Evolutionary conservation across 2,329 filamentous ascomycete genomes (phyloP), one percentile per base, ranked within the genome.

Genomic region (Aspergillus brasiliensis): DNA sequence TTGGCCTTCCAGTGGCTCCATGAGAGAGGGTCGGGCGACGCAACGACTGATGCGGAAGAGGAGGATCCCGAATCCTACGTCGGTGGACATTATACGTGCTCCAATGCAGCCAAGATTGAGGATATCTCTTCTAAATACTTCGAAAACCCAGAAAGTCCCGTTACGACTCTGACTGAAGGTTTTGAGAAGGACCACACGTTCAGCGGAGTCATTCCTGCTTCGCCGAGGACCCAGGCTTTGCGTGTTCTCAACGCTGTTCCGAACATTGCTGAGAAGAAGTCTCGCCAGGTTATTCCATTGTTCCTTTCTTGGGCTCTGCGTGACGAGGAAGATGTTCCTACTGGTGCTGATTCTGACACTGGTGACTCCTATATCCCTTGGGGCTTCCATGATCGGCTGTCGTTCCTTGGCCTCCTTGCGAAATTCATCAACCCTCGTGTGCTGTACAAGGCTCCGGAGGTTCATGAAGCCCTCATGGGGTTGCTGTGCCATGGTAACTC

Each of bases 351-450:
- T 28, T 48, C 38, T 8, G 62, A 65, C 11, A 46, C 62, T 3
- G 44, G 65, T 11, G 65, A 65, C n/a, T 57, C 62, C 2, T 67
- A 69, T 40, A 62, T 71, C 17, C 65, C 69, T 55, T 75, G 82
- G 80, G 77, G 80, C n/a, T 77, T 80, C 61, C 76, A 78, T 60
- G 95, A 99, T 72, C 89, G 94, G 64, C 94, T 97, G 72, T 85
- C 88, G 1, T 87, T 97, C 70, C 82, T 99, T 34, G 84, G 84
- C 1, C 82, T 99, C 5, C 92, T 99, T 71, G 85, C 90, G 0
- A 87, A 92, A 63, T 98, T 98, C 71, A 80, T 84, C 51, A 99
- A 99, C 71, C 92, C 95, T 0, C 90, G 84, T 68, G 92, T 92
- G 0, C 80, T 99, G 3, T 98, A 88, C 75, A 90, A 87, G 69